phyloP scores from a whole-genome alignment of 2,329 filamentous ascomycete genomes.

The Cladosporium sp. region DNA sequence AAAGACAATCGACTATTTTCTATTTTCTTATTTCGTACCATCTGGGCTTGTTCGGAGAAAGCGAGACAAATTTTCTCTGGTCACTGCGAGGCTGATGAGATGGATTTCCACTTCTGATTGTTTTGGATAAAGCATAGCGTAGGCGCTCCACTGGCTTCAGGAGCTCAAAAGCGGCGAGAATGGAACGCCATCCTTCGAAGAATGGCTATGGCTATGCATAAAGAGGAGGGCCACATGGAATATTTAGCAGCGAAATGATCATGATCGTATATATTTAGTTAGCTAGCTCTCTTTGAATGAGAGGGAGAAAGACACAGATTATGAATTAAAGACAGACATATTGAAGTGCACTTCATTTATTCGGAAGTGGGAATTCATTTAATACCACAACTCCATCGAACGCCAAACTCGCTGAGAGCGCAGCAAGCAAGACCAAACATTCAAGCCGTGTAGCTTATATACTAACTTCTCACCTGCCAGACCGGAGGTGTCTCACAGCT shows the following conservation, averaged over 20 bases:
- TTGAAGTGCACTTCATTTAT: background rate
- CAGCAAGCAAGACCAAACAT: background rate
- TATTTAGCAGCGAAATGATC: background rate
- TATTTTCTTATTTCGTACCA: background rate
- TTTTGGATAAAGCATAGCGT: background rate
- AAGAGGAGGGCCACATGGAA: background rate
- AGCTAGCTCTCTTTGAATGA: background rate
- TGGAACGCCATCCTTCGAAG: background rate
- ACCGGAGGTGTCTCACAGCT: background rate
- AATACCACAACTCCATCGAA: background rate
- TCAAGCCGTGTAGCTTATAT: background rate
- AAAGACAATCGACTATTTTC: background rate
- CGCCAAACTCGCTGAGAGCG: background rate
- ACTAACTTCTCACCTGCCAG: no score
- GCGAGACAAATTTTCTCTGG: background rate
- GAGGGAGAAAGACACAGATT: background rate
- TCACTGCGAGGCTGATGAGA: background rate
- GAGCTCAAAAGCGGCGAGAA: background rate
- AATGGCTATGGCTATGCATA: background rate
- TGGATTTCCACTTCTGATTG: no score
- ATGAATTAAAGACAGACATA: background rate
- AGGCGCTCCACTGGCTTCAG: background rate
- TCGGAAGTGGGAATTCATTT: background rate
- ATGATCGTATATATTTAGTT: background rate
- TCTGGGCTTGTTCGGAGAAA: background rate